phyloP scores from a whole-genome alignment of 352 stramenopile genomes.

The Phytopythium chamaehyphon region DNA sequence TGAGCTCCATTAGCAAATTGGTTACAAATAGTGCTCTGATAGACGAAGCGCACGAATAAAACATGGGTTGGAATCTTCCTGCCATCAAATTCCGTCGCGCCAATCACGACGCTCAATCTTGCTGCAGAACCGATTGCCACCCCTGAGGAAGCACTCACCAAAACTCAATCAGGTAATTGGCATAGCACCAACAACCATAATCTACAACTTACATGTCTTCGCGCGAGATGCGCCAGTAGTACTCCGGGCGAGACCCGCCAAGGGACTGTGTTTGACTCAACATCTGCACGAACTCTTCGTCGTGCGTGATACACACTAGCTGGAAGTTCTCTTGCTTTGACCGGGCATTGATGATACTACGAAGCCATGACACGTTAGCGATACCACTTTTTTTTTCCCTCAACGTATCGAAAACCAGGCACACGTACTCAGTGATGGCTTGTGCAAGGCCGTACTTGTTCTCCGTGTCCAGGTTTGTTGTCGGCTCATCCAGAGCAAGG shows the following conservation, averaged over 20 bases:
- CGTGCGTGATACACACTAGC: conserved; percentile 99
- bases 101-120: conserved; percentile 78
- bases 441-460: conserved; percentile 94
- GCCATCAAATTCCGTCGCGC: conserved; percentile 33
- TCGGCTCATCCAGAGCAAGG: conserved; percentile 98
- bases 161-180: background rate
- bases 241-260: conserved; percentile 70
- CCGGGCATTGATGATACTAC: conserved; percentile 93
- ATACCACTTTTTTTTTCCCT: too few relatives aligned
- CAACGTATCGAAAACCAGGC: too few relatives aligned
- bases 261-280: conserved; percentile 76
- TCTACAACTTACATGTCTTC: conserved; percentile 67
- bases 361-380: too few relatives aligned
- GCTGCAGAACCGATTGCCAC: conserved; percentile 79
- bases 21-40: too few relatives aligned
- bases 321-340: conserved; percentile 98
- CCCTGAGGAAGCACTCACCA: conserved; percentile 21
- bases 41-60: too few relatives aligned
- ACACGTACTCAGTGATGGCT: conserved; percentile 80
- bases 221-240: conserved; percentile 78
- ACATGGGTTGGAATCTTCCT: background rate
- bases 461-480: conserved; percentile 96
- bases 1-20: too few relatives aligned
- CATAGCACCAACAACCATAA: background rate
- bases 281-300: conserved; percentile 94